Base-by-base conservation (phyloP, 1,139 yeast genomes). In the Blastobotrys illinoisensis region DNA sequence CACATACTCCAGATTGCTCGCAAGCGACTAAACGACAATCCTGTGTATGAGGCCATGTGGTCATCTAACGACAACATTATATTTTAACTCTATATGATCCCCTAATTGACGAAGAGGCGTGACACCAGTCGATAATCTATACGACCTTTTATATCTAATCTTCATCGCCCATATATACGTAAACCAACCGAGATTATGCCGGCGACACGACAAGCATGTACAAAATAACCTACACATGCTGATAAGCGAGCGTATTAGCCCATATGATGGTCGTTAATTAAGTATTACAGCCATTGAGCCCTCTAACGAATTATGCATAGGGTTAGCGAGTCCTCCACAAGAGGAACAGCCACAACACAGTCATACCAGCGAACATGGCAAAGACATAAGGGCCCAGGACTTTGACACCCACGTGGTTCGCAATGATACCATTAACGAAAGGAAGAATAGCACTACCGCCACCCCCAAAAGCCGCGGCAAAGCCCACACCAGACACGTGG, bases 391-490 rank as follows among this genome's bases (percentile, higher is more conserved):
- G 71, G 18, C 64, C 69, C 45, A 69, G 56, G 6, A 63, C 65
- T 48, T 55, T 53, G 9, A 70, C 65, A 7, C 71, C 70, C 13
- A 52, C 53, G 9, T 55, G 26, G 44, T 64, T 58, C 18, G 69
- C 63, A 21, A 69, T 56, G 21, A 64, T 60, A 32, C 72, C 72
- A 26, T 63, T 65, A 14, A 68, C 49, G 52, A 67, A 69, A 16
- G 65, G 73, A 16, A 63, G 53, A 6, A 65, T 32, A 0, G 95
- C 95, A 13, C 86, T 88, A 1, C 95, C 95, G n/a, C 86, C 82
- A 2, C 90, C 89, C 4, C 93, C 95, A 58, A 88, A 69, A 0
- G 95, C 90, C 54, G 91, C 84, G 20, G 86, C 81, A 52, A 87
- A 76, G 0, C 96, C 95, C 5, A 88, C 77, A 0, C 90, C 93